Base-by-base conservation (phyloP, 495 filamentous ascomycete species). In the Xylaria palmicola region DNA sequence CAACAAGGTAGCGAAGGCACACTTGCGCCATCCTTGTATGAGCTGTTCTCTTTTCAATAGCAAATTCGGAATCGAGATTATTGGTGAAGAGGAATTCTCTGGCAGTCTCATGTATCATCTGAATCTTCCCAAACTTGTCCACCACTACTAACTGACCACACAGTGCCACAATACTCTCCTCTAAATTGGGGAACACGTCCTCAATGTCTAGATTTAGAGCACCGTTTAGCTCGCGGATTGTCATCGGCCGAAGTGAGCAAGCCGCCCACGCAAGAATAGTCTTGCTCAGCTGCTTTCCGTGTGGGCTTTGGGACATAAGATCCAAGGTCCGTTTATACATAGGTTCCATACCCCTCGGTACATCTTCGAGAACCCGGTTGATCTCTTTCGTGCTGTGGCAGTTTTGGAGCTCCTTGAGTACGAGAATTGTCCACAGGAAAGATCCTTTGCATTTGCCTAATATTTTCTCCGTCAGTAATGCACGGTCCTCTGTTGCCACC, bases 61-160 rank as follows among this genome's bases (percentile, higher is more conserved):
- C 56, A 6, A 70, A 59, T 17, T 61, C 54, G 1, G 56, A 59
- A 4, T 56, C 39, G 26, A 56, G 44, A 40, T 17, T 43, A 0
- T 62, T 48, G 1, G 36, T n/a, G n/a, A 68, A 9, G 8, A 75
- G 59, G 52, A 74, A 75, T 20, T 70, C 70, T 12, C 65, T 60
- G 1, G 62, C 72, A 1, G 74, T 76, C 26, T 67, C 72, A 56
- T 75, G 72, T 3, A 75, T 58, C 13, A 75, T 29, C 2, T 72
- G 66, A 2, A 72, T 64, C 4, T 30, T 67, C 15, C 40, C 34
- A 2, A 48, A 20, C 7, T 61, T 40, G 36, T 74, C 69, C 5
- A 75, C 48, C 15, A 52, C 65, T 7, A 72, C 60, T 1, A 75
- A 40, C 48, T 76, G 74, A 0, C 62, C 62, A 32, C 71, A 76